A percentile compares a stretch with the other conserved stretches of the same genome.
Evolutionary conservation across 139 green algal genomes (phyloP).

Genomic region (Picochlorum sp.): DNA sequence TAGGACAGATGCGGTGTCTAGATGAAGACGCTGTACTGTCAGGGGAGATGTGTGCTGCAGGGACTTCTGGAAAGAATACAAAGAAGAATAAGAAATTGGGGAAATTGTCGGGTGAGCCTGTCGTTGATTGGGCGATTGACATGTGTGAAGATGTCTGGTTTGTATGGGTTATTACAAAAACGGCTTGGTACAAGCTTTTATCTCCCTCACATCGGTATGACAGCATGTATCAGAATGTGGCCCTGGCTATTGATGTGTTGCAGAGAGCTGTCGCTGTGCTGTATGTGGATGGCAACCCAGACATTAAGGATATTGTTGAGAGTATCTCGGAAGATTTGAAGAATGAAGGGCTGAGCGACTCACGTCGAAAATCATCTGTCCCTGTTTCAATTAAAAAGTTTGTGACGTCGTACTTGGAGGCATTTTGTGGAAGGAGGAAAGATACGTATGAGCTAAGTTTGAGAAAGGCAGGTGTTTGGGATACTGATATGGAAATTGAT

Average conservation of each 20-base stretch:
- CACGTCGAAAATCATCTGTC: background rate
- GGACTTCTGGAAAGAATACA: too few relatives aligned
- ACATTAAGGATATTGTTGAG: background rate
- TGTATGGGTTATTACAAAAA: slow-evolving; percentile 16
- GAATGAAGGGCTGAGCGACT: background rate
- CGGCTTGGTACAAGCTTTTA: slow-evolving; percentile 20
- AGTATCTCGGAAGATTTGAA: background rate
- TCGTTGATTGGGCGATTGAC: slow-evolving; percentile 24
- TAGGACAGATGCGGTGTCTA: background rate
- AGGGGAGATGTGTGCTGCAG: background rate
- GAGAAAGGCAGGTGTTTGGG: background rate
- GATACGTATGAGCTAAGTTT: background rate
- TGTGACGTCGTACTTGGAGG: background rate
- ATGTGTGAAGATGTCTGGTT: too few relatives aligned
- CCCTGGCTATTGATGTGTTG: background rate
- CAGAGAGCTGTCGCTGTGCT: background rate
- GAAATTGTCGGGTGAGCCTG: background rate
- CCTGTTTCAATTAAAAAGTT: background rate
- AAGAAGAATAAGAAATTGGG: background rate
- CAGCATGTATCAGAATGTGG: background rate
- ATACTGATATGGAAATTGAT: background rate
- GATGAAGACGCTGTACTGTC: background rate
- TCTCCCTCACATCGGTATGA: slow-evolving; percentile 8
- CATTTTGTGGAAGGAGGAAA: background rate
- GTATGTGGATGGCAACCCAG: background rate